phyloP scores from a whole-genome alignment of 1,139 yeast genomes.

The Kodamaea arcana region DNA sequence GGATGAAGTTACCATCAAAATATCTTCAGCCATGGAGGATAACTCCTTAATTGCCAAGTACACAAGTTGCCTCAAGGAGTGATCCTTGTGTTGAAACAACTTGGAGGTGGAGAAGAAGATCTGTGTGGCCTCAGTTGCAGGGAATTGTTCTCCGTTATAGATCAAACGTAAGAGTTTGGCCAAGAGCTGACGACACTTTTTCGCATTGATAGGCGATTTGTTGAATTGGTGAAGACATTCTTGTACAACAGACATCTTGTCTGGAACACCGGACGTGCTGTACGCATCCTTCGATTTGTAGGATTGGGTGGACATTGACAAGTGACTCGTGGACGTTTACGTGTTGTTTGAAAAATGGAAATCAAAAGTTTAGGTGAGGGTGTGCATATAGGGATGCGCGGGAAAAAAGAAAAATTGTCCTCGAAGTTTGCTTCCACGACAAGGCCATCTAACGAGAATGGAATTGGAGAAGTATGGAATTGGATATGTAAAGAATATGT shows the following conservation, averaged over 20 bases:
- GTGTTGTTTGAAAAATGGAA: no score
- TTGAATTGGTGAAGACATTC: slow-evolving; percentile 93
- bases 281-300: slow-evolving; percentile 81
- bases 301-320: slow-evolving; percentile 74
- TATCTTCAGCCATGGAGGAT: slow-evolving; percentile 79
- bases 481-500: no score
- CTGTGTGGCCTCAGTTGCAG: slow-evolving; percentile 85
- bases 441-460: no score
- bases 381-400: no score
- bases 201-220: slow-evolving; percentile 85
- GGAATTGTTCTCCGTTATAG: slow-evolving; percentile 83
- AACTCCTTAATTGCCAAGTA: slow-evolving; percentile 92
- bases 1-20: slow-evolving; percentile 94
- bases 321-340: no score
- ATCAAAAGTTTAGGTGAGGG: no score
- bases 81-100: slow-evolving; percentile 89
- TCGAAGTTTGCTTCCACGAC: no score
- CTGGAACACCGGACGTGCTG: slow-evolving; percentile 54
- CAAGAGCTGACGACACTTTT: slow-evolving; percentile 75
- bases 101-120: slow-evolving; percentile 92
- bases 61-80: slow-evolving; percentile 87
- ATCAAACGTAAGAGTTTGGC: slow-evolving; percentile 70
- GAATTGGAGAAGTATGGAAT: no score
- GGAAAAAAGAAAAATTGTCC: no score
- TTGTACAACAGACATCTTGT: slow-evolving; percentile 96